phyloP scores from a whole-genome alignment of 2,329 filamentous ascomycete species.

The Diaporthe citriasiana region DNA sequence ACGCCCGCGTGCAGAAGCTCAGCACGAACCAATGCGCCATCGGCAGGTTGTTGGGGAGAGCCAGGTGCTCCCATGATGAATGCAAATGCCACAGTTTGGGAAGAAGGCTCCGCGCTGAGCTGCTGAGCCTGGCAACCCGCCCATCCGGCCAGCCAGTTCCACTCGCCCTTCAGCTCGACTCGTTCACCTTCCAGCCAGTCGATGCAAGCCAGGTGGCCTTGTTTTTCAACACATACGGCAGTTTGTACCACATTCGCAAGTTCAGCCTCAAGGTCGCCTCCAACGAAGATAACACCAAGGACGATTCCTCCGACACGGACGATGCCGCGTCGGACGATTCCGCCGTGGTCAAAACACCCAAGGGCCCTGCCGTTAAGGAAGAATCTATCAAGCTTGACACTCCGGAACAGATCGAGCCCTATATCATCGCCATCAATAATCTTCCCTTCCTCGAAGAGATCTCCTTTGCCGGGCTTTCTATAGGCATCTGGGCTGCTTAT shows the following conservation, averaged over 20 bases:
- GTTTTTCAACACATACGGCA: conserved; percentile 1
- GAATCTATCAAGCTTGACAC: background rate
- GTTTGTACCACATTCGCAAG: conserved; percentile 11
- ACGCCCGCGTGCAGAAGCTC: conserved; percentile 21
- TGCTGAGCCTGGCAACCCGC: background rate
- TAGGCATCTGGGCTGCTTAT: conserved; percentile 15
- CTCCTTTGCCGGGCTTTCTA: background rate
- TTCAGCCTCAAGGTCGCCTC: background rate
- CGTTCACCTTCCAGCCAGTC: background rate
- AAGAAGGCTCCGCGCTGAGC: background rate
- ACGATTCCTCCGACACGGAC: too few relatives aligned
- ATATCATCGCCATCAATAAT: background rate
- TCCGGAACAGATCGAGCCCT: conserved; percentile 1
- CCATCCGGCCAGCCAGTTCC: background rate
- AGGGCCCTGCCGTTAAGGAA: background rate
- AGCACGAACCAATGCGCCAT: background rate
- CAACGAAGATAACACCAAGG: background rate
- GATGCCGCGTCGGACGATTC: too few relatives aligned
- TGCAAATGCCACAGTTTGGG: background rate
- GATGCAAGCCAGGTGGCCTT: conserved; percentile 2
- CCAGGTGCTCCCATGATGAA: background rate
- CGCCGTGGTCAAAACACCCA: too few relatives aligned
- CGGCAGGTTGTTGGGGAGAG: background rate
- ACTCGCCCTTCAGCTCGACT: background rate
- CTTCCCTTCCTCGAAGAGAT: conserved; percentile 1